Conservation (phyloP, 2,329 filamentous ascomycete species). For the Xylaria sp. region DNA sequence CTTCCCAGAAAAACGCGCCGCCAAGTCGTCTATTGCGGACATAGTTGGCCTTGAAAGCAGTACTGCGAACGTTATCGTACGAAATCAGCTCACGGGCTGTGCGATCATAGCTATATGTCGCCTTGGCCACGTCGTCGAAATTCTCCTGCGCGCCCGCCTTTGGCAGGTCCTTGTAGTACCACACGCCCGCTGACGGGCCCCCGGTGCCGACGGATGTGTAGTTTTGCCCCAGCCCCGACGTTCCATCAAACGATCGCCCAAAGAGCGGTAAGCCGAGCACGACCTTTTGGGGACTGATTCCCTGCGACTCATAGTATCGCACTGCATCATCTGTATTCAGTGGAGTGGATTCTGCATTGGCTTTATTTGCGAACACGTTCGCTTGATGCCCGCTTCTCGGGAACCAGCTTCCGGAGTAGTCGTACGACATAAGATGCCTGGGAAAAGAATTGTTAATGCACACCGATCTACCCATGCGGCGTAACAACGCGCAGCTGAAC, state of each 20-base stretch:
- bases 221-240: conserved; percentile 67
- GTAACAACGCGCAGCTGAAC: neutral
- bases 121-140: conserved; percentile 62
- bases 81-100: conserved; percentile 66
- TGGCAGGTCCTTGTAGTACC: conserved; percentile 74
- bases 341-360: conserved; percentile 64
- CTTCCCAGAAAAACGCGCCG: conserved; percentile 87
- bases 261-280: conserved; percentile 80
- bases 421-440: conserved; percentile 69
- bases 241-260: conserved; percentile 74
- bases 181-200: conserved; percentile 57
- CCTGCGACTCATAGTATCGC: conserved; percentile 62
- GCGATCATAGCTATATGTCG: conserved; percentile 74
- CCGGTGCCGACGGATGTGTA: conserved; percentile 70
- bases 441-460: neutral
- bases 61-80: conserved; percentile 68
- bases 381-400: conserved; percentile 67
- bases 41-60: conserved; percentile 66
- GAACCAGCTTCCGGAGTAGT: conserved; percentile 74
- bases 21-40: conserved; percentile 66
- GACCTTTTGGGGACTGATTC: conserved; percentile 68
- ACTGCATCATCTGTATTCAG: conserved; percentile 72
- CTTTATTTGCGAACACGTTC: conserved; percentile 65
- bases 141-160: conserved; percentile 60
- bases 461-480: neutral